Evolutionary conservation across 495 filamentous ascomycete species (phyloP).

Genomic region (Lophiostoma macrostomum): DNA sequence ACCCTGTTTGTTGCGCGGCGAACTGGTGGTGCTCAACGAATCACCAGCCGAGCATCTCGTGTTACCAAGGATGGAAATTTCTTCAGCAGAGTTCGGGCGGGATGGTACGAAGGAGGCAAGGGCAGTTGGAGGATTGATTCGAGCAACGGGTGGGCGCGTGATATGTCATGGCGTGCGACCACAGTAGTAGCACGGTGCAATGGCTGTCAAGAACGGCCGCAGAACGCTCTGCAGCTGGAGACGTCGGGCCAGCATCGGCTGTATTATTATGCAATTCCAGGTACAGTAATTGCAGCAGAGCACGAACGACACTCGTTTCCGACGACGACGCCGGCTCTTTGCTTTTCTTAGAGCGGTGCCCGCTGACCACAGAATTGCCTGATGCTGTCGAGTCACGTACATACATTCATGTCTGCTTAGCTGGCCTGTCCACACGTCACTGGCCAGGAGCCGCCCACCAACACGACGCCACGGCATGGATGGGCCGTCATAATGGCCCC

Average conservation of each 20-base stretch:
- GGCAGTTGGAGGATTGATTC: slow-evolving; percentile 7
- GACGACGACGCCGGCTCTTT: slow-evolving; percentile 3
- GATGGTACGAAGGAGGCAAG: neutral
- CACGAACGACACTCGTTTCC: too few species aligned
- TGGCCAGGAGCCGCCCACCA: slow-evolving; percentile 14
- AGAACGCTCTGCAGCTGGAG: neutral
- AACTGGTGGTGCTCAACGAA: slow-evolving; percentile 14
- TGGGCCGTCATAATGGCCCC: slow-evolving; percentile 1
- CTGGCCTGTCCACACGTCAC: slow-evolving; percentile 1
- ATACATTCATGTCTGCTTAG: slow-evolving; percentile 1
- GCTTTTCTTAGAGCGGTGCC: slow-evolving; percentile 18
- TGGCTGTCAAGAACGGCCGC: neutral
- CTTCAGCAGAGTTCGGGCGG: neutral
- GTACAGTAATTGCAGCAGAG: too few species aligned
- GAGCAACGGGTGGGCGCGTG: slow-evolving; percentile 2
- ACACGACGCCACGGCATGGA: slow-evolving; percentile 3
- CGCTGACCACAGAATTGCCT: slow-evolving; percentile 26
- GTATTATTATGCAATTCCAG: too few species aligned
- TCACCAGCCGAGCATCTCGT: neutral
- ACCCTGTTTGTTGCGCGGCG: neutral
- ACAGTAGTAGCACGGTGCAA: slow-evolving; percentile 9
- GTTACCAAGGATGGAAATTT: slow-evolving; percentile 3
- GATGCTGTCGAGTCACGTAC: slow-evolving; percentile 21
- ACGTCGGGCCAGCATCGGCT: neutral
- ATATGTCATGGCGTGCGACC: slow-evolving; percentile 3